Base-by-base conservation (phyloP, 1,139 yeast genomes). In the Suhomyces ambrosiae region DNA sequence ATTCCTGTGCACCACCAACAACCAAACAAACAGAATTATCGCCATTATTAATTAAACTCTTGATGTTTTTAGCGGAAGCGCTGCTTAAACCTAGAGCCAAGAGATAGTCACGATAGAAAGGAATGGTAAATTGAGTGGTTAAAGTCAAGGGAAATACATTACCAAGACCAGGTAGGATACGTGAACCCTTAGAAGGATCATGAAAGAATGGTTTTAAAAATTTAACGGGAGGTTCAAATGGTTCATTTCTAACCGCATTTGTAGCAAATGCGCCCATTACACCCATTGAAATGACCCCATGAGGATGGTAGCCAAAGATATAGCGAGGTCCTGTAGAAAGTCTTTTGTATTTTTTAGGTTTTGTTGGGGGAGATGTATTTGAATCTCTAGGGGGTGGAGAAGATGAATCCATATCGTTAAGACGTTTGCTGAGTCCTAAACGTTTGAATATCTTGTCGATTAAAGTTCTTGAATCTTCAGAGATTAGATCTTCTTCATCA, bases 251-350 rank as follows among this genome's bases (percentile, higher is more conserved):
- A 22, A 71, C 47, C 9, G 90, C 94, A 48, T 90, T 90, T 7
- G 95, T 86, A 0, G 84, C 92, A 52, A 92, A 72, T 0, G 82
- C 82, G 4, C 96, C 96, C 60, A 92, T 80, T 0, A 85, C 94
- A 1, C 97, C 97, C 77, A 90, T 75, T 0, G 96, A 88, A 18
- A 90, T 89, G 8, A 92, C 90, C 0, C 99, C 98, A 58, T 92
- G 98, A 0, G 99, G 98, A 60, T 90, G 97, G 56, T 88, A 86
- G 0, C 97, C 96, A 61, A 92, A 90, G 1, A 92, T 80, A 58
- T 92, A 92, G 31, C 85, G 71, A 1, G 94, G 89, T 0, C 92
- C 94, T 1, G 79, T 68, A n/a, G 67, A 55, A 2, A 71, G 64
- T 25, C 58, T 61, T 27, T 58, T 63, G 23, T 48, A 52, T 30